Percentiles rank a stretch among this genome's conserved stretches.
phyloP scores from a whole-genome alignment of 345 rosid genomes.

The Moricandia arvensis region DNA sequence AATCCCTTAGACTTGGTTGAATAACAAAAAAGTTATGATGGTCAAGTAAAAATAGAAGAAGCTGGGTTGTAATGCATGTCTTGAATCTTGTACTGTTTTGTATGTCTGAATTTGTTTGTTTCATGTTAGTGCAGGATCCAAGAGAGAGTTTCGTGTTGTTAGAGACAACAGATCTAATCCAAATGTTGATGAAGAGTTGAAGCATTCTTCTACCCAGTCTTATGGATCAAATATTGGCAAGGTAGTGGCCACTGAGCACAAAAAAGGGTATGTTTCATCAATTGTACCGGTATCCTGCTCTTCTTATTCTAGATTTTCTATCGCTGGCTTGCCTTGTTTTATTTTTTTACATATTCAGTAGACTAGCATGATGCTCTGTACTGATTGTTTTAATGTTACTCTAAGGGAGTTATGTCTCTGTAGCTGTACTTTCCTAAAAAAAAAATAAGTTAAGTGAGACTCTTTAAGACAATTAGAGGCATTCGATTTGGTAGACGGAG shows the following conservation, averaged over 20 bases:
- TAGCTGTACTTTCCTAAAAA: neutral
- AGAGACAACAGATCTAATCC: conserved; percentile 2
- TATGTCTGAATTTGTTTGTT: neutral
- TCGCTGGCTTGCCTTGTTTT: neutral
- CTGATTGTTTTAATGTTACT: neutral
- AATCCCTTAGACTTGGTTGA: neutral
- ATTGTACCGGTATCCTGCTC: neutral
- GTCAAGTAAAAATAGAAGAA: neutral
- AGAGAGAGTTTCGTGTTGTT: conserved; percentile 5
- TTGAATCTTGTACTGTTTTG: neutral
- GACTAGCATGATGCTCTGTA: neutral
- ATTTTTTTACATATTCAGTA: neutral
- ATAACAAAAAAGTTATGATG: neutral
- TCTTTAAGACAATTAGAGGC: neutral
- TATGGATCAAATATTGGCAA: conserved; percentile 1
- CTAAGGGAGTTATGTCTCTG: neutral
- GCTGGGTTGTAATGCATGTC: neutral
- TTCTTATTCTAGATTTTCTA: neutral
- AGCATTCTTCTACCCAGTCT: conserved; percentile 7
- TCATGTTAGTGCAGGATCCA: conserved; percentile 1
- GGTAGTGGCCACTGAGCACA: neutral
- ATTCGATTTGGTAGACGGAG: neutral
- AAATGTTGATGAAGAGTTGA: conserved; percentile 6
- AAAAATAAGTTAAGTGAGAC: neutral
- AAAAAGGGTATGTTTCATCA: neutral